Evolutionary conservation across 2,329 filamentous ascomycete species (phyloP), one percentile per base, ranked within the genome.

Genomic region (Microdochium bolleyi): DNA sequence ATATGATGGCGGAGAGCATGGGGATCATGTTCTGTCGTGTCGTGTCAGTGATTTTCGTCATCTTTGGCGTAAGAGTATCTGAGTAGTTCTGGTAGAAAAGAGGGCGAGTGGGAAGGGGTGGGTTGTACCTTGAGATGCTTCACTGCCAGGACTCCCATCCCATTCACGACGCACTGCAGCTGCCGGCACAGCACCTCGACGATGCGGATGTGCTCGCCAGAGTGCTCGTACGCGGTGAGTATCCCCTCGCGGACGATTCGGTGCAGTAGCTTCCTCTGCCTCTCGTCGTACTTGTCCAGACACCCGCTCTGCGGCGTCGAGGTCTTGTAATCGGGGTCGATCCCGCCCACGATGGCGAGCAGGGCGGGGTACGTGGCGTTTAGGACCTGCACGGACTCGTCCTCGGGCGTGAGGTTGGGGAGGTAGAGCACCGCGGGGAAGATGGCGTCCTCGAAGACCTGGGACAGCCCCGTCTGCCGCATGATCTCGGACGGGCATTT

Each of bases 361-460:
- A 95, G 73, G 2, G 84, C 83, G 8, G 78, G 74, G 58, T 91
- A 95, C 0, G 87, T 83, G 7, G 77, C 74, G 5, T 67, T 62
- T 1, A 96, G 76, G 2, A 96, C 70, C 1, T 64, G 61, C 2
- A 87, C 63, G 3, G 88, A 88, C 53, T 94, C 87, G 0, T 76
- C 64, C 61, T 89, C 86, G 0, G 88, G 83, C 0, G 89, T 96
- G 44, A 95, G 72, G 13, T 78, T 82, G 0, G 92, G 92, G 5
- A 96, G 75, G 60, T 84, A 88, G 8, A 86, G 76, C n/a, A 96
- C 77, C 34, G 84, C 83, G 1, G 89, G 88, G 57, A 85, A 78
- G 2, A 89, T 69, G 2, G 84, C 80, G 21, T 89, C 80, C 61
- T 85, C 79, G 55, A 92, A 86, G 24, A 92, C 78, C 14, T 76